Evolutionary conservation across 2,329 filamentous ascomycete species (phyloP).

Genomic region (Remersonia thermophila): DNA sequence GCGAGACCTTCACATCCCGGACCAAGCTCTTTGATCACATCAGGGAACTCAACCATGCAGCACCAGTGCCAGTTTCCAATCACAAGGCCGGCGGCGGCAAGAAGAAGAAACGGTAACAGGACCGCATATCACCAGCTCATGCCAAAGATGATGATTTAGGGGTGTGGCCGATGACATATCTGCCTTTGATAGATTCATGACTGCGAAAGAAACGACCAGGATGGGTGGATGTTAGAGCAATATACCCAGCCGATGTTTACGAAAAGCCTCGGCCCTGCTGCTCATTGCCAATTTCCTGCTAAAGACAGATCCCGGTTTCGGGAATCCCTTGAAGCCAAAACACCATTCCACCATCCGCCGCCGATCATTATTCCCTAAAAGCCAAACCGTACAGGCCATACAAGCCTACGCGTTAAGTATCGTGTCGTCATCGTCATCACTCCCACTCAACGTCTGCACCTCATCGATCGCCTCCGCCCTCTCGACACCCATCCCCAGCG

Average conservation of each 20-base stretch:
- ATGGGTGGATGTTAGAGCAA: neutral
- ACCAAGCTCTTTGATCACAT: constrained; percentile 65
- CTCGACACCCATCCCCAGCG: constrained; percentile 41
- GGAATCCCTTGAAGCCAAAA: too few relatives aligned
- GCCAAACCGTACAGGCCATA: too few relatives aligned
- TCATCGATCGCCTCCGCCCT: constrained; percentile 71
- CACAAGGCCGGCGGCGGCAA: constrained; percentile 15
- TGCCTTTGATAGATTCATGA: too few relatives aligned
- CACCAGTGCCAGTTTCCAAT: constrained; percentile 26
- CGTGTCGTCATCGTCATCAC: constrained; percentile 46
- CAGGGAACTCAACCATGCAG: constrained; percentile 52
- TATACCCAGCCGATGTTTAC: neutral
- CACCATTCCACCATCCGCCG: too few relatives aligned
- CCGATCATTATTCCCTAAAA: too few relatives aligned
- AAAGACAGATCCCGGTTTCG: too few relatives aligned
- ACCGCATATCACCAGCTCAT: too few relatives aligned
- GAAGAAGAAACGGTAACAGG: constrained; percentile 23
- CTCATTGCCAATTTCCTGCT: too few relatives aligned
- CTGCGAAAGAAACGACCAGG: too few relatives aligned
- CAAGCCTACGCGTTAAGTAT: constrained; percentile 17
- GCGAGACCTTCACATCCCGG: constrained; percentile 43
- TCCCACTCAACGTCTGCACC: constrained; percentile 78
- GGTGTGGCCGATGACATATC: too few relatives aligned
- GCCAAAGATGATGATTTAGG: too few relatives aligned
- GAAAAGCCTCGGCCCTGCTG: too few relatives aligned